Conservation (phyloP, 2,329 filamentous ascomycete genomes). For the Fusarium xylarioides region DNA sequence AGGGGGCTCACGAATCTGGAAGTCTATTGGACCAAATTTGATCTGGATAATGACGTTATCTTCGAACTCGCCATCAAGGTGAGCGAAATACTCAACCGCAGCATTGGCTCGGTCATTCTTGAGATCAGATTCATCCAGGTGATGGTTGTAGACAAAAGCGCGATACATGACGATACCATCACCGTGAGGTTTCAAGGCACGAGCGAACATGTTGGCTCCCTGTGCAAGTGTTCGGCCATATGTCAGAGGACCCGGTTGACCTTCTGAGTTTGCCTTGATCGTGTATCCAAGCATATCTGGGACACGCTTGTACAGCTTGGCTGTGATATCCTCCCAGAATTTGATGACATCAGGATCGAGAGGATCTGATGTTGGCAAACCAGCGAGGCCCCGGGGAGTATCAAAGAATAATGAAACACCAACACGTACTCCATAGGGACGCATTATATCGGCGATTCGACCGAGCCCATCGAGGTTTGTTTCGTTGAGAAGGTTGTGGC, state of each 20-base stretch:
- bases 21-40: not conserved
- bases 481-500: not conserved
- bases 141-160: not conserved
- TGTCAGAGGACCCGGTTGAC: not conserved
- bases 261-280: not conserved
- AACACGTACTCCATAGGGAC: not conserved
- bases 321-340: not conserved
- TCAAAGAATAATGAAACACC: not conserved
- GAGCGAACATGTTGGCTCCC: not conserved
- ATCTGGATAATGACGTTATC: not conserved
- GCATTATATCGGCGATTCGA: not conserved
- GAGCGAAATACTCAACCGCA: not conserved
- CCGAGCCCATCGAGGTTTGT: not conserved
- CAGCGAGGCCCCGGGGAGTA: not conserved
- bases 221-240: not conserved
- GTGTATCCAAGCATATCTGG: not conserved
- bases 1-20: not conserved
- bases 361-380: not conserved
- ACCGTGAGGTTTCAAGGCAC: not conserved
- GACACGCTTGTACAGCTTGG: not conserved
- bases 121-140: not conserved
- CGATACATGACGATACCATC: not conserved
- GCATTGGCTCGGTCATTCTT: not conserved
- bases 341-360: not conserved
- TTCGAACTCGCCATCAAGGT: not conserved